Percentiles rank a stretch among this genome's conserved stretches.
phyloP scores from a whole-genome alignment of 2,329 filamentous ascomycete species.

The Blastomyces emzantsi region DNA sequence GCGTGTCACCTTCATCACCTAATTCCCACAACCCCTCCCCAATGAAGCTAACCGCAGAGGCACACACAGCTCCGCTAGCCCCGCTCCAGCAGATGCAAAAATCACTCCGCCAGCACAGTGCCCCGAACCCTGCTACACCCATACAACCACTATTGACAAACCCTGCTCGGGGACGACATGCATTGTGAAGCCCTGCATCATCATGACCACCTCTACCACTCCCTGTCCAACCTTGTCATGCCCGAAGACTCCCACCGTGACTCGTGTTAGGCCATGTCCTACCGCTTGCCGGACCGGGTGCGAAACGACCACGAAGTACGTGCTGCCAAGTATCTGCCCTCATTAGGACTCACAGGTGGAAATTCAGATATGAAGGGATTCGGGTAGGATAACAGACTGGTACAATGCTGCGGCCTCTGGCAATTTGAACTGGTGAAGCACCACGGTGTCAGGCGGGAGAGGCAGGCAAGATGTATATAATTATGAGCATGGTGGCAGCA shows the following conservation, averaged over 20 bases:
- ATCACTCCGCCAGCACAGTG: conserved; percentile 4
- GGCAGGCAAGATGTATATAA: background rate
- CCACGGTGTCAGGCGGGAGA: background rate
- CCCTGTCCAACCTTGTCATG: conserved; percentile 14
- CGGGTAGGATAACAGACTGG: background rate
- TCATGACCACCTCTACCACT: conserved; percentile 10
- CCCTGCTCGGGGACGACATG: conserved; percentile 11
- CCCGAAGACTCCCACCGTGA: conserved; percentile 12
- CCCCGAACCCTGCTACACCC: conserved; percentile 13
- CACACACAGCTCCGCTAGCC: conserved; percentile 7
- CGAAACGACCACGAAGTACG: conserved; percentile 6
- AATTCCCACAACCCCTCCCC: background rate
- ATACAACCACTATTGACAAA: conserved; percentile 12
- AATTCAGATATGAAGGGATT: background rate
- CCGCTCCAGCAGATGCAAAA: conserved; percentile 4
- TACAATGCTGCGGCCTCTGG: background rate
- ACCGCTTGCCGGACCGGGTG: conserved; percentile 14
- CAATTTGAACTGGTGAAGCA: background rate
- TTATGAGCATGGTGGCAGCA: background rate
- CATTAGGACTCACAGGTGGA: background rate
- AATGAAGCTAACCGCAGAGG: background rate
- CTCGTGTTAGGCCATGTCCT: conserved; percentile 9
- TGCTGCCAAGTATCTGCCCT: background rate
- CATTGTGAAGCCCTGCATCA: conserved; percentile 13
- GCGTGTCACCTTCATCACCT: background rate